Evolutionary conservation across 345 rosid species (phyloP), one percentile per base, ranked within the genome.

Genomic region (Gossypium longicalyx): DNA sequence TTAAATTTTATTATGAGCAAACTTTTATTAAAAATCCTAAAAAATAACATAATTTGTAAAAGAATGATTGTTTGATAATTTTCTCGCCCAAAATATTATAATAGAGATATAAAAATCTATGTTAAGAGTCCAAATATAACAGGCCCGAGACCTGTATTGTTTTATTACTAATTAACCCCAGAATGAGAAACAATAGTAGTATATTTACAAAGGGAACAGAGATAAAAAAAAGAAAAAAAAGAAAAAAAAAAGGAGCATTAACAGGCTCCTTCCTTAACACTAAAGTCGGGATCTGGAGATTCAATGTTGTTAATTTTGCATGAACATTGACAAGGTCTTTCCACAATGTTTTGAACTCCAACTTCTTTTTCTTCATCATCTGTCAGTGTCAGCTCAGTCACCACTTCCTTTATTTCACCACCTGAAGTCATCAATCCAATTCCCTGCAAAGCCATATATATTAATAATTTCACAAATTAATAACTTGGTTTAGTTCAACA

Each of bases 291-390:
- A 5, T 56, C 52, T 19, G 75, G 56, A 13, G 75, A 72, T 43
- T 72, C 75, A 12, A 41, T 13, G 38, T 38, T 23, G 41, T 4
- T 16, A 2, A 12, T 22, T 34, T 27, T 11, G 51, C 63, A 23
- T 25, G 73, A 52, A 51, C 73, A 70, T 8, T 72, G 75, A 13
- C 75, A 72, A 9, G 75, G 66, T 4, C 38, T 58, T 58, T 25
- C 66, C 43, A 41, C 29, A 1, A 22, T 13, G 43, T 29, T 38
- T 19, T 70, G 34, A 25, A 1, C 34, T 49, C 9, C 45, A 16
- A 27, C 60, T n/a, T 12, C 62, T 20, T 51, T 70, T 4, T 70
- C 73, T 52, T 52, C 73, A 22, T 48, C 43, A 60, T 59, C 38
- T 59, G 34, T 59, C 38, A 20, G 5, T 56, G 11, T 54, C 22